phyloP scores from a whole-genome alignment of 257 asterid species.

The Nicotiana otophora region DNA sequence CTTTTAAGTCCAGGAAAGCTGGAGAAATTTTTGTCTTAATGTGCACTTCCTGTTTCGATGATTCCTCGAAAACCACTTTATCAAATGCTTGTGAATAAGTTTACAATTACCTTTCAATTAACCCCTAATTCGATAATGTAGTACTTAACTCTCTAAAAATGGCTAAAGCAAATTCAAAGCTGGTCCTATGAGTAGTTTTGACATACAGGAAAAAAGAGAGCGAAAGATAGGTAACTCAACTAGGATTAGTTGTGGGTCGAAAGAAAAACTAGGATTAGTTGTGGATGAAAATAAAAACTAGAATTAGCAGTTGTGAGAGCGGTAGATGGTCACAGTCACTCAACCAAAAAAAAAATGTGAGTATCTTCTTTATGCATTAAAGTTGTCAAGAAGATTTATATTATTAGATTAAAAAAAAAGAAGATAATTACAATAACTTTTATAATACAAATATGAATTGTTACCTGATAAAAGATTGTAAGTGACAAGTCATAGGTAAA shows the following conservation, averaged over 20 bases:
- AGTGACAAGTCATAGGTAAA: too few species aligned
- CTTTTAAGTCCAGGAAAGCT: conserved; percentile 4
- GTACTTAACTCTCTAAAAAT: not conserved
- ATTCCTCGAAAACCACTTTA: not conserved
- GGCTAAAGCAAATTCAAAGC: not conserved
- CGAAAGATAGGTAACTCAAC: not conserved
- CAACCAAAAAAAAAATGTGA: not conserved
- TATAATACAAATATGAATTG: not conserved
- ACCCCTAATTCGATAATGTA: not conserved
- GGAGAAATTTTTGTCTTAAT: not conserved
- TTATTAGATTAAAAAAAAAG: too few species aligned
- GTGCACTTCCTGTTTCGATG: not conserved
- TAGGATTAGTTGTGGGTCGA: not conserved
- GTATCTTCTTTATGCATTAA: too few species aligned
- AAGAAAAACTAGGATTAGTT: not conserved
- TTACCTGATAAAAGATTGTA: not conserved
- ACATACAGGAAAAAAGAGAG: not conserved
- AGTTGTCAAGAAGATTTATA: too few species aligned
- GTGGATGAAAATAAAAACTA: not conserved
- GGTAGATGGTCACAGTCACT: too few species aligned
- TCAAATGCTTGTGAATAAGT: not conserved
- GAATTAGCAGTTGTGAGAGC: too few species aligned
- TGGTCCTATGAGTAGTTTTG: not conserved
- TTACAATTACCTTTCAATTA: not conserved
- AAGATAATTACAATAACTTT: too few species aligned